Evolutionary conservation across 2,329 filamentous ascomycete genomes (phyloP).

Genomic region (Botrytis paeoniae): DNA sequence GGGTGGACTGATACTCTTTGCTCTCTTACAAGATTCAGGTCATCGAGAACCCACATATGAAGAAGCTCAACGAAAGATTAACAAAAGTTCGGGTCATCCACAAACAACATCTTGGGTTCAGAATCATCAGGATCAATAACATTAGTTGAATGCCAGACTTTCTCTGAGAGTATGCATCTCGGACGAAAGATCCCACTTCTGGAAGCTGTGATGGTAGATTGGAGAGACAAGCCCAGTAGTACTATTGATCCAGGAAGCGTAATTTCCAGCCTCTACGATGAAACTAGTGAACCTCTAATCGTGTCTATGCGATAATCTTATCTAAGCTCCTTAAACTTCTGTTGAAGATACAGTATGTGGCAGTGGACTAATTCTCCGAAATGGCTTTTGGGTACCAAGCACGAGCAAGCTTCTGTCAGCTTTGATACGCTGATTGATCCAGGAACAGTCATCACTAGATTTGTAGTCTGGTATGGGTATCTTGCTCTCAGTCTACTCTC

Average conservation of each 20-base stretch:
- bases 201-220: not conserved
- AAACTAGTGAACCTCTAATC: not conserved
- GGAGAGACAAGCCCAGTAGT: not conserved
- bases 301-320: not conserved
- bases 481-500: not conserved
- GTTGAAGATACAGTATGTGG: constrained; percentile 12
- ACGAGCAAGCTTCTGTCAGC: constrained; percentile 1
- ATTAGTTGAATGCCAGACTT: not conserved
- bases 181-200: not conserved
- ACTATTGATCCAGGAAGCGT: not conserved
- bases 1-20: not conserved
- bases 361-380: constrained; percentile 23
- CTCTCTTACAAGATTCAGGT: not conserved
- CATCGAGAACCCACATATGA: not conserved
- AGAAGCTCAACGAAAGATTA: not conserved
- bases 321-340: not conserved
- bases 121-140: not conserved
- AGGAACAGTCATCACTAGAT: constrained; percentile 22
- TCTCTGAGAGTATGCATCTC: not conserved
- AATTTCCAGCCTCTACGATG: not conserved
- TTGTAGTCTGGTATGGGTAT: not conserved
- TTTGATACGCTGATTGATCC: constrained; percentile 20
- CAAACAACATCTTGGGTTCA: not conserved
- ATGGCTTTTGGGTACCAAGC: constrained; percentile 11
- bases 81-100: not conserved